Evolutionary conservation across 139 green algal genomes (phyloP), one percentile per base, ranked within the genome.

Genomic region (Tetradesmus obliquus): DNA sequence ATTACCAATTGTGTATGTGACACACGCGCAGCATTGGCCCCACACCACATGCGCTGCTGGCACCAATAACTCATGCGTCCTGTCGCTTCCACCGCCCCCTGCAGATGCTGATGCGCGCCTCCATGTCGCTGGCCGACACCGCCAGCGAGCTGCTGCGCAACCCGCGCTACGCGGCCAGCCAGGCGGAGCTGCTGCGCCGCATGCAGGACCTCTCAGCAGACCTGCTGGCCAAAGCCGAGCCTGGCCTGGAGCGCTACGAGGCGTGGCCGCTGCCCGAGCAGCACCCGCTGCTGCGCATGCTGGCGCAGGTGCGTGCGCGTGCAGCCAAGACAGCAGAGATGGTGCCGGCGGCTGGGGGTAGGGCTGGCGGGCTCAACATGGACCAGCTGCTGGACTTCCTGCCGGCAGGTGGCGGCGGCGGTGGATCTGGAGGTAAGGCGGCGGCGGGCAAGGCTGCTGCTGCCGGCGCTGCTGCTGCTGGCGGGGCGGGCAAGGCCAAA

Each of bases 321-420:
- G 55, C 55, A 74, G 82, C 32, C 20, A 60, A 74, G 82, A 62
- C 60, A 51, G n/a, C 82, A 13, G 55, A 87, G 55, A 60, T 60
- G 62, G 82, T 22, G 13, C 55, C 55, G 19, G 55, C 54, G 54
- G 82, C 20, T 51, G 82, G 55, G 74, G 74, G 74, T 55, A 69
- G 62, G 20, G 55, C 19, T 58, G 82, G 24, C 13, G 82, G 55
- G 54, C 55, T 87, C 4, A 87, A 60, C 82, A 19, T 87, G 17
- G n/a, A 87, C 20, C 55, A 87, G 82, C 62, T 87, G 82, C 55
- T 51, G 15, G 82, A 87, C 55, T 87, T 87, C 55, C 51, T 87
- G 55, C 82, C 82, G 13, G 82, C 55, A 8, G 55, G 55, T 5
- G 55, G 82, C 54, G 82, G 54, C 51, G 74, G 66, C 66, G 15